Evolutionary conservation across 495 filamentous ascomycete species (phyloP), one percentile per base, ranked within the genome.

Genomic region (Penicillium nucicola): DNA sequence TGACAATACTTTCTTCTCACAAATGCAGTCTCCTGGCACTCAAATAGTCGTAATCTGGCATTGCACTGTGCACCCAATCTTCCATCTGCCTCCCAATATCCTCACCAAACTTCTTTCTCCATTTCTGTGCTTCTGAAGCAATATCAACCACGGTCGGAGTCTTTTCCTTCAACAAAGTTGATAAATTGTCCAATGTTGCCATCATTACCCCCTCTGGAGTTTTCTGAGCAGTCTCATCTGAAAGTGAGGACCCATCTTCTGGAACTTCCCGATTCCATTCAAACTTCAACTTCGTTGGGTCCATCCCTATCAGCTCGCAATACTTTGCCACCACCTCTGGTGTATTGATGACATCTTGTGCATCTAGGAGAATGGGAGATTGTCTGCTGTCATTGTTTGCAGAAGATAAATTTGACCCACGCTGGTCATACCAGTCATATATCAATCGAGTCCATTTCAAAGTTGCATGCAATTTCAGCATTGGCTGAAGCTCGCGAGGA

Each of bases 31-130:
- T 61, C 17, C 65, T 64, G 28, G 56, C 62, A 52, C 61, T 71
- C 14, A 79, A 51, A 54, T 64, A 73, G 48, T 74, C 67, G 56
- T 76, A 79, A 51, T 79, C 75, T 2, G 58, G 52, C 75, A 77
- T 76, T 1, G 70, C 65, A n/a, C 53, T 65, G 31, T 54, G 34
- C 1, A 78, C 74, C 45, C 51, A 57, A 40, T 55, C 42, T 51
- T 74, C 72, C 1, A 79, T 31, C 18, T 61, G 52, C 25, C 35
- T 44, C 8, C 57, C 72, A 0, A 52, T 41, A 23, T 68, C 68
- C 33, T 71, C 67, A 0, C 75, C 76, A 57, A 77, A 77, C 49
- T 79, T 75, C 6, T 45, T 55, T 52, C 56, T 71, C 76, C 76
- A 79, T 52, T 75, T 76, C 17, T 42, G 52, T 8, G 60, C 61